phyloP scores from a whole-genome alignment of 257 asterid genomes.

The Solanum raphanifolium region DNA sequence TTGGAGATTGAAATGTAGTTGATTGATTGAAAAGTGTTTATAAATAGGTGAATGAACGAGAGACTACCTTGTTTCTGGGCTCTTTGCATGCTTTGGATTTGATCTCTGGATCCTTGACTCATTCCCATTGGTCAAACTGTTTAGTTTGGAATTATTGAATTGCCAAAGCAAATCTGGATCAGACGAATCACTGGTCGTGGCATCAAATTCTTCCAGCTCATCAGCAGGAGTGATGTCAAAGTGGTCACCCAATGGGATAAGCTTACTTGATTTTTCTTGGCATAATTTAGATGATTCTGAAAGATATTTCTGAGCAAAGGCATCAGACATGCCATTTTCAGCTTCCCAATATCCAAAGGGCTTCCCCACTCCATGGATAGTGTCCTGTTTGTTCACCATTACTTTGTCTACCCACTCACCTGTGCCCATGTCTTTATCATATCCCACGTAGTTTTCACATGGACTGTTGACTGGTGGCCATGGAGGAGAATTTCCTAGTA shows the following conservation, averaged over 20 bases:
- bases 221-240: conserved; percentile 22
- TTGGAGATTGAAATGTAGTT: background rate
- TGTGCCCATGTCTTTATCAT: conserved; percentile 52
- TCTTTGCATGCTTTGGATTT: conserved; percentile 26
- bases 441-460: conserved; percentile 36
- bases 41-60: background rate
- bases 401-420: conserved; percentile 97
- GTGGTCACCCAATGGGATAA: conserved; percentile 24
- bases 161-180: conserved; percentile 71
- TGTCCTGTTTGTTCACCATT: conserved; percentile 86
- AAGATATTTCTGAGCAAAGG: conserved; percentile 26
- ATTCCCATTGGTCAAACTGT: conserved; percentile 25
- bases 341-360: conserved; percentile 29
- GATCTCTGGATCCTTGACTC: conserved; percentile 31
- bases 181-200: conserved; percentile 58
- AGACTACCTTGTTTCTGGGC: conserved; percentile 45
- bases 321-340: conserved; percentile 26
- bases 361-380: conserved; percentile 18
- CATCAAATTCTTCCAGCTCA: conserved; percentile 54
- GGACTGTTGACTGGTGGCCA: conserved; percentile 74
- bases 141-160: conserved; percentile 43
- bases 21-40: background rate
- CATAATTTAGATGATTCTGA: conserved; percentile 29
- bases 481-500: conserved; percentile 59
- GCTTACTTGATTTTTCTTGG: conserved; percentile 21